Base-by-base conservation (phyloP, 306 rosid genomes). In the Cicer yamashitae region DNA sequence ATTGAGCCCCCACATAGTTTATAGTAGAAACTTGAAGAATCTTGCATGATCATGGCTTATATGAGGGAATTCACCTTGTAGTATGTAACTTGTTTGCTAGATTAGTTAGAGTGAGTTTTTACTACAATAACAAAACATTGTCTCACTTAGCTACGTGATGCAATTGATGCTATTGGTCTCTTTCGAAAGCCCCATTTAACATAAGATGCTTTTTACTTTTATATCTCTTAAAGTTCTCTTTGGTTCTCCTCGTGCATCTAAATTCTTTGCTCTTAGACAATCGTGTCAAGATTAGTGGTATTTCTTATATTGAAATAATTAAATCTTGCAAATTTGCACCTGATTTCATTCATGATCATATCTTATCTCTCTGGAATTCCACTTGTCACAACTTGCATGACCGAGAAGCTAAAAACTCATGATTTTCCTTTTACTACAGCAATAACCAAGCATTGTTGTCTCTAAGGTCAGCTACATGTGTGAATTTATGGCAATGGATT, bases 121-220 rank as follows among this genome's bases (percentile, higher is more conserved):
- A 39, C 67, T 61, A 38, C 46, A 13, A n/a, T 45, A 68, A 47
- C 15, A 7, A 58, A 2, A 25, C 13, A 46, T 56, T 66, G 18
- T 25, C 38, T 46, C 14, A 14, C 70, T 54, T 25, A 8, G 63
- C 44, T 38, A 68, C 37, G n/a, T 37, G 7, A 15, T 60, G 63
- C 67, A 25, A 34, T 71, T 41, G 59, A 71, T 15, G 47, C 48
- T 59, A 60, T 61, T 48, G 15, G 47, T 18, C 45, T 78, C 11
- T 43, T 14, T 12, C 1, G 1, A 51, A 60, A 74, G 8, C 54
- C 45, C 45, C 25, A 73, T 25, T 30, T 22, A 60, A 46, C 38
- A 50, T 34, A 7, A 60, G 50, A 10, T 46, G 39, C 70, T 10
- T 14, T 73, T 10, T 44, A 10, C 37, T 30, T 30, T 30, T 30